Percentiles rank a stretch among this genome's conserved stretches.
Conservation (phyloP, 2,329 filamentous ascomycete genomes). For the Thielaviopsis populi region DNA sequence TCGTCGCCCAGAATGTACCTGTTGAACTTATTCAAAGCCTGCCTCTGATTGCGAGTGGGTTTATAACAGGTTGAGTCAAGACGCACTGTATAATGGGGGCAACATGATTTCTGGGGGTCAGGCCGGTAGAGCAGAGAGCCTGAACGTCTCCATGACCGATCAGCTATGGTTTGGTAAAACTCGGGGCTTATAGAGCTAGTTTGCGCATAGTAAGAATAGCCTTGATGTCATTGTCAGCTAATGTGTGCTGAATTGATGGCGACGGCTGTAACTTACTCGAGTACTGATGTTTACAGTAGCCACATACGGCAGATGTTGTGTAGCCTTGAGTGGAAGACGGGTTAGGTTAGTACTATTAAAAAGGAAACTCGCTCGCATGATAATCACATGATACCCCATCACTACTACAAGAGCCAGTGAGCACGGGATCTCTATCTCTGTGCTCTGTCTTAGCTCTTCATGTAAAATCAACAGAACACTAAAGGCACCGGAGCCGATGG, state of each 20-base stretch:
- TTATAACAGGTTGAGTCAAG: conserved; percentile 51
- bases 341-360: neutral
- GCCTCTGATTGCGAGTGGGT: conserved; percentile 56
- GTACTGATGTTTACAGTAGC: conserved; percentile 8
- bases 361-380: neutral
- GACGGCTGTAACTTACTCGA: conserved; percentile 10
- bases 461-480: neutral
- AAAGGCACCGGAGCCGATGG: no score
- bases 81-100: conserved; percentile 77
- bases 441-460: neutral
- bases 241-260: neutral
- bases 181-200: conserved; percentile 44
- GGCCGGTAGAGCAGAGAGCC: conserved; percentile 60
- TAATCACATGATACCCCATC: neutral
- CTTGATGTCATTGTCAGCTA: conserved; percentile 27
- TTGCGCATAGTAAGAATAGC: conserved; percentile 57
- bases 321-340: conserved; percentile 1
- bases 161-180: conserved; percentile 57
- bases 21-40: conserved; percentile 64
- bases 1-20: conserved; percentile 51
- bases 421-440: neutral
- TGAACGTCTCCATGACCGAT: conserved; percentile 65
- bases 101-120: conserved; percentile 67
- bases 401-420: neutral
- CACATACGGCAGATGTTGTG: conserved; percentile 3